Conservation (phyloP, 139 green algal species). For the Penium margaritaceum region DNA sequence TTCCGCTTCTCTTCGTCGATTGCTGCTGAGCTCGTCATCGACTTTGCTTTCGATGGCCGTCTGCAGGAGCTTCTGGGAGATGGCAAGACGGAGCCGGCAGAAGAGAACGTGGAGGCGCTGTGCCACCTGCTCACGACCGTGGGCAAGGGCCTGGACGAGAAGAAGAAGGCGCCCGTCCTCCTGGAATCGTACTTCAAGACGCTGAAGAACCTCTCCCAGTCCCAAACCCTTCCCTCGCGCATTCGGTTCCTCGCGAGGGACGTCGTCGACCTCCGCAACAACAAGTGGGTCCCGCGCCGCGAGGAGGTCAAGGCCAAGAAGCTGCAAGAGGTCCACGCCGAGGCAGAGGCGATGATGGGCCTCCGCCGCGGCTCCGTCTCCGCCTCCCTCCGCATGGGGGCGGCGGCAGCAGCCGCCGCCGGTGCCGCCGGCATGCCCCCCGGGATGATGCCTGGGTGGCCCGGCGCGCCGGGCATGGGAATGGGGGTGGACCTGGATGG, state of each 20-base stretch:
- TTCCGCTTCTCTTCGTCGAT: too few relatives aligned
- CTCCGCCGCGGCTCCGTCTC: constrained; percentile 24
- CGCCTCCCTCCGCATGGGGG: neutral
- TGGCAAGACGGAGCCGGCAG: constrained; percentile 52
- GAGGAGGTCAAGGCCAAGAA: constrained; percentile 53
- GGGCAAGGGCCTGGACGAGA: constrained; percentile 37
- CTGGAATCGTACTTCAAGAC: constrained; percentile 41
- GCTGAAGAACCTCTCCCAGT: constrained; percentile 14
- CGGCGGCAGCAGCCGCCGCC: neutral
- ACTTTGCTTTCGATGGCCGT: too few relatives aligned
- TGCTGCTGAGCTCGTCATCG: too few relatives aligned
- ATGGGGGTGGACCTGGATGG: constrained; percentile 22
- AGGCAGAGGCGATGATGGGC: constrained; percentile 43
- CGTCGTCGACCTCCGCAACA: constrained; percentile 49
- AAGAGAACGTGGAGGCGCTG: constrained; percentile 91
- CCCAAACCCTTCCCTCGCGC: constrained; percentile 24
- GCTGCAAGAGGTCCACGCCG: constrained; percentile 49
- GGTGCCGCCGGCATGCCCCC: neutral
- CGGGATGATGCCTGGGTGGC: neutral
- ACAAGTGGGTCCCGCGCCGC: constrained; percentile 49
- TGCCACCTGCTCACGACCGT: constrained; percentile 85
- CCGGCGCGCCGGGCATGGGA: neutral
- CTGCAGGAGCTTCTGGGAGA: constrained; percentile 56
- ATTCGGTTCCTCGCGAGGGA: constrained; percentile 54
- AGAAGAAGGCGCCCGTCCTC: constrained; percentile 5